These are phyloP conservation scores for Geranium rotundifolium DNA, from an alignment of 345 rosid genomes.

Conservation along the genomic window DNA sequence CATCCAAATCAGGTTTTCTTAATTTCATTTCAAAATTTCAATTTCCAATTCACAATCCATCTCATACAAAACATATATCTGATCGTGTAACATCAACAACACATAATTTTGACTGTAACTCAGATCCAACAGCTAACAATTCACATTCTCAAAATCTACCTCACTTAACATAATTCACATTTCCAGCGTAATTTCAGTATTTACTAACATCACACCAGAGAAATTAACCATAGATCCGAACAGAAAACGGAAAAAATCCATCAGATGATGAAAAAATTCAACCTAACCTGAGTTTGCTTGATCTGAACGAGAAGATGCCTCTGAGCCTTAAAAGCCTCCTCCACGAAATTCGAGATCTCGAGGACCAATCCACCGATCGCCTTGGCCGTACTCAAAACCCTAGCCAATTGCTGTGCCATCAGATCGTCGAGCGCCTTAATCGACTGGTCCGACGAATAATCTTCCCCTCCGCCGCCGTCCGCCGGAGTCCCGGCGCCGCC, in stretches of 20 bases:
- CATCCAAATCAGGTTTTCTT: background rate
- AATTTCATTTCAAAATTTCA: background rate
- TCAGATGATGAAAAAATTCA: background rate
- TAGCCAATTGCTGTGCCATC: slow-evolving; percentile 39
- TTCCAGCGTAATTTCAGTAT: too few species aligned
- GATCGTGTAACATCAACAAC: background rate
- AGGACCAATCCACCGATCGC: slow-evolving; percentile 85
- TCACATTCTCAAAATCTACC: background rate
- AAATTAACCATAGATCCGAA: too few species aligned
- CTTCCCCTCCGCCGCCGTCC: slow-evolving; percentile 10
- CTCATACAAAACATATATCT: too few species aligned
- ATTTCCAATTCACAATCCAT: background rate
- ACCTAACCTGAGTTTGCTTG: slow-evolving; percentile 56
- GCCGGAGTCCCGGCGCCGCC: slow-evolving; percentile 13
- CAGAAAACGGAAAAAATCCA: background rate
- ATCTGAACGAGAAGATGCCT: slow-evolving; percentile 57
- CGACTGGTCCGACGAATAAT: slow-evolving; percentile 48
- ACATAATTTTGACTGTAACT: background rate
- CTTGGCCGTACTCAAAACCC: slow-evolving; percentile 58
- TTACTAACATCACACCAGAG: too few species aligned
- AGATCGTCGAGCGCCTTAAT: slow-evolving; percentile 71
- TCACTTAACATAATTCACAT: background rate
- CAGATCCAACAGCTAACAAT: too few species aligned
- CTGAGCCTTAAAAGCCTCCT: slow-evolving; percentile 50
- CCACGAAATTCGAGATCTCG: slow-evolving; percentile 53